phyloP scores from a whole-genome alignment of 1,284 basidiomycete genomes.

The Sporisorium exsertum region DNA sequence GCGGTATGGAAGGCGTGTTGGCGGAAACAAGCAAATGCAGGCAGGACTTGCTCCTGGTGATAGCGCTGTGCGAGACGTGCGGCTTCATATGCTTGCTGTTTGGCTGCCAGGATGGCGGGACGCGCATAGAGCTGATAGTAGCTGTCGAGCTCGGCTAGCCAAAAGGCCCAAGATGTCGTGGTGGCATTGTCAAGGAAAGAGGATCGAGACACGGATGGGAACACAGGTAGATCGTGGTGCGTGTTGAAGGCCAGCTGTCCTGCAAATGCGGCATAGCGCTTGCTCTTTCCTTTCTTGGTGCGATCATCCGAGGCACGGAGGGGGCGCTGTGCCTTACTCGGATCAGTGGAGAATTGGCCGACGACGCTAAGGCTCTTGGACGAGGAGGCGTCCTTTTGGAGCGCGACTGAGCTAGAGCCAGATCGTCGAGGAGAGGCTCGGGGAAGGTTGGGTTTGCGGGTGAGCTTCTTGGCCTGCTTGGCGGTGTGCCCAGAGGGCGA shows the following conservation, averaged over 20 bases:
- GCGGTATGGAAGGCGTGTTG: slow-evolving; percentile 24
- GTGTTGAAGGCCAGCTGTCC: slow-evolving; percentile 10
- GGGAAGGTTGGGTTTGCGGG: not conserved
- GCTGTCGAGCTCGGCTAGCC: slow-evolving; percentile 27
- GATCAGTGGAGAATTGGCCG: not conserved
- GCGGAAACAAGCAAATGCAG: slow-evolving; percentile 20
- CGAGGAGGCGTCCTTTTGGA: slow-evolving; percentile 2
- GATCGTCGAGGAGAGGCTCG: not conserved
- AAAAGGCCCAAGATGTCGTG: slow-evolving; percentile 40
- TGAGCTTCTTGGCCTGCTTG: not conserved
- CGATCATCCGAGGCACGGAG: not conserved
- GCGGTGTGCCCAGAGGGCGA: slow-evolving; percentile 14
- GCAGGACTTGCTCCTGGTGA: slow-evolving; percentile 20
- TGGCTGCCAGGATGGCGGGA: slow-evolving; percentile 19
- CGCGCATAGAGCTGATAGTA: slow-evolving; percentile 14
- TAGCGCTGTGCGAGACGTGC: slow-evolving; percentile 28
- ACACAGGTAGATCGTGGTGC: slow-evolving; percentile 8
- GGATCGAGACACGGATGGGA: slow-evolving; percentile 5
- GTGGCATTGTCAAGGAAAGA: slow-evolving; percentile 35
- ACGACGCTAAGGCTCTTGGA: slow-evolving; percentile 13
- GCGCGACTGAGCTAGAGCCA: slow-evolving; percentile 2
- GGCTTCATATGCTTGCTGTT: slow-evolving; percentile 23
- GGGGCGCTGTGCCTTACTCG: not conserved
- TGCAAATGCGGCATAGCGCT: slow-evolving; percentile 4
- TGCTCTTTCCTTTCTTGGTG: not conserved